Evolutionary conservation across 108 stramenopile species (phyloP), one percentile per base, ranked within the genome.

Genomic region (Nannochloropsis gaditana): DNA sequence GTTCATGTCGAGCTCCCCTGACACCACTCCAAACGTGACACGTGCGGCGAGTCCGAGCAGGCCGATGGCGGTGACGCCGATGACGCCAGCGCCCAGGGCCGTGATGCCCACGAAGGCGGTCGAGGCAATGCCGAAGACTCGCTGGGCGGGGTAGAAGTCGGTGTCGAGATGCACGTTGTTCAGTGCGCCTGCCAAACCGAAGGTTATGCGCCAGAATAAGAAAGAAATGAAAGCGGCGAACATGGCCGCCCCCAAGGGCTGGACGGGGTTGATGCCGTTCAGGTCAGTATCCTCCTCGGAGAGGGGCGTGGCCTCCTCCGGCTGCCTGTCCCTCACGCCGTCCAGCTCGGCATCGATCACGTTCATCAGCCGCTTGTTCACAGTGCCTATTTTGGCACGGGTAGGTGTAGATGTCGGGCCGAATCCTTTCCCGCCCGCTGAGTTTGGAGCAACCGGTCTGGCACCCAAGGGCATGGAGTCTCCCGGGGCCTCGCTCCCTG

Each of bases 141-240:
- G 59, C 59, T 73, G 15, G 59, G 59, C 59, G 19, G 59, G 59
- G n/a, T 73, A 73, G 59, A 73, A 73, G 59, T 73, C 59, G 19
- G 59, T 73, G 59, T 73, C 59, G 19, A 73, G 59, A 73, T 73
- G 59, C 59, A 73, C 59, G n/a, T 73, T 73, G 8, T 73, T 73
- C 8, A 73, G n/a, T 15, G 59, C n/a, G n/a, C n/a, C n/a, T 15
- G 59, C 59, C 4, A 73, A n/a, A 73, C 59, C 59, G 59, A 73
- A 73, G 8, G 59, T 73, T n/a, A 73, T 73, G n/a, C 59, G 59
- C 59, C 59, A 73, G 59, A 73, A 73, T n/a, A 73, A 73, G 59
- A 73, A 73, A n/a, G 59, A 73, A 73, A 73, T 73, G n/a, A 73
- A 73, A n/a, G 59, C 59, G 59, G 59, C 59, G n/a, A 73, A 73